phyloP scores from a whole-genome alignment of 2,329 filamentous ascomycete genomes.

The Teratosphaeriaceae sp. region DNA sequence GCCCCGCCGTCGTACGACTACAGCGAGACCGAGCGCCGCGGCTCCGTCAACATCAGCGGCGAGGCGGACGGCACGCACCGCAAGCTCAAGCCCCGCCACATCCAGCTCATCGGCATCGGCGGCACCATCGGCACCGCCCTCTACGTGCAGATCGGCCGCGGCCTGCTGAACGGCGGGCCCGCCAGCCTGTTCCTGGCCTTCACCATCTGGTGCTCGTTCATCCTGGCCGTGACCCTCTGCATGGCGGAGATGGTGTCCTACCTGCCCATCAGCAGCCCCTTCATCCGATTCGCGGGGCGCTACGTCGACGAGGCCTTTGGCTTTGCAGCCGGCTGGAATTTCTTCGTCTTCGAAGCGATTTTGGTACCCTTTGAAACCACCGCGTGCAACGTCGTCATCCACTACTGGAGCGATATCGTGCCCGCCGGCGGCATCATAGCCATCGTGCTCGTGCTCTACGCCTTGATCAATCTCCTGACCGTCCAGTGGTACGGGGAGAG shows the following conservation, averaged over 20 bases:
- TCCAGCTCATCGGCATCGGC: constrained; percentile 32
- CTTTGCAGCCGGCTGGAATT: constrained; percentile 47
- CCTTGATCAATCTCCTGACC: constrained; percentile 39
- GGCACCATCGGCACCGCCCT: constrained; percentile 28
- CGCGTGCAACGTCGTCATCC: constrained; percentile 32
- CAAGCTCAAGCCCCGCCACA: constrained; percentile 26
- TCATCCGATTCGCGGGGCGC: constrained; percentile 57
- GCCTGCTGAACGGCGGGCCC: constrained; percentile 45
- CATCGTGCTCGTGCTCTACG: constrained; percentile 37
- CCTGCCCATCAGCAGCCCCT: constrained; percentile 53
- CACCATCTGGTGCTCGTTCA: constrained; percentile 47
- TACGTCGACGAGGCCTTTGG: constrained; percentile 60
- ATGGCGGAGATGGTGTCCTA: constrained; percentile 58
- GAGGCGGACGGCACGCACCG: constrained; percentile 19
- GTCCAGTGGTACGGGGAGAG: constrained; percentile 40
- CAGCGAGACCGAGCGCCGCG: constrained; percentile 2
- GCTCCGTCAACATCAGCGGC: constrained; percentile 1
- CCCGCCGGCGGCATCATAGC: constrained; percentile 35
- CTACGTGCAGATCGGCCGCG: constrained; percentile 48
- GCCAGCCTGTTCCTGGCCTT: constrained; percentile 54
- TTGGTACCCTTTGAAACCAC: constrained; percentile 47
- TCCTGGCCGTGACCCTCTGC: constrained; percentile 56
- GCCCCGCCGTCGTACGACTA: background rate
- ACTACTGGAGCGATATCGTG: constrained; percentile 38
- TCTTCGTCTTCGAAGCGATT: constrained; percentile 33